Base-by-base conservation (phyloP, 1,139 yeast genomes). In the Zygotorulaspora mrakii region DNA sequence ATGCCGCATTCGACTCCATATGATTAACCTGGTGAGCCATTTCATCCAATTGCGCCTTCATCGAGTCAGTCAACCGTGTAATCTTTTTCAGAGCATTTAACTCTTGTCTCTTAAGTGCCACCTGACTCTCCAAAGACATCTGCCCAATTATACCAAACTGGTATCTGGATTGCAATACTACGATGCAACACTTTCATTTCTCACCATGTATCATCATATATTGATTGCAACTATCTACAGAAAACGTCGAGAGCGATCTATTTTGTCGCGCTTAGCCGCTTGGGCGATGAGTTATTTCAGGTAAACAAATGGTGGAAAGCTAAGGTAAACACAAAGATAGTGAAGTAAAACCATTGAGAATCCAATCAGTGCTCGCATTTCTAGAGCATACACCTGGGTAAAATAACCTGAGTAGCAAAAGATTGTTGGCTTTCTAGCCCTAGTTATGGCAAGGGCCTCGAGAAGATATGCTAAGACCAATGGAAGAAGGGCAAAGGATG, bases 31-130 rank as follows among this genome's bases (percentile, higher is more conserved):
- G 55, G 14, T 39, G 47, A 9, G 58, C 50, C 41, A 61, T 40
- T 22, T 44, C 52, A 29, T 51, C 57, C 29, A 60, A 41, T 33
- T 59, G 61, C 3, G 30, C 10, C 32, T 55, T 57, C 51, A 57
- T 48, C 5, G 46, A 48, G 14, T 53, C 54, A 10, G 65, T 59
- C 25, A 57, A 34, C 4, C 43, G 36, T 4, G 60, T 51, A 6
- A 61, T 54, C 33, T 48, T 46, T 30, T 54, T 54, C 24, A 61
- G 37, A 3, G 59, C 49, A 7, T 46, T 52, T 18, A 61, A 44
- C 39, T 61, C 64, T 24, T 36, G 37, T 40, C 41, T 47, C 39
- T 61, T 61, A 10, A 41, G 31, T 3, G 40, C 43, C 18, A 52
- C 28, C 28, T 49, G 54, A 6, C 46, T 50, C 12, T 44, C 47